Evolutionary conservation across 2,329 filamentous ascomycete genomes (phyloP), one percentile per base, ranked within the genome.

Genomic region (Neonectria hederae): DNA sequence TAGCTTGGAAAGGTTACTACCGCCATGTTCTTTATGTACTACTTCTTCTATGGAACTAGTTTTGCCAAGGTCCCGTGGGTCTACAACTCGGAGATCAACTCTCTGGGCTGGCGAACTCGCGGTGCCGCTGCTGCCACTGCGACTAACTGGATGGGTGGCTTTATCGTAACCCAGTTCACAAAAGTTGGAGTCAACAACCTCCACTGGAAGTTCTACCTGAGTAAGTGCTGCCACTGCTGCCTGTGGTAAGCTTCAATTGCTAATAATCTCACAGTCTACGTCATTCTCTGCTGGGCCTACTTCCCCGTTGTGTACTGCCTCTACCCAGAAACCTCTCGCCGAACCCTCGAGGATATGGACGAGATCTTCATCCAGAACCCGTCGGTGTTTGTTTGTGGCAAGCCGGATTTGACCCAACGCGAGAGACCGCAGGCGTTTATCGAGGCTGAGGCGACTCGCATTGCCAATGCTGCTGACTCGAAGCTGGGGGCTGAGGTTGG

Each of bases 341-440:
- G 79, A 10, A 81, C 83, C 0, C 76, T 85, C 7, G 83, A 85
- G 68, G 82, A 84, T 48, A 83, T 84, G 72, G 82, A 84, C 64
- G 74, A 81, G 59, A 80, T 81, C 43, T 81, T 80, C 63, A 75
- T 75, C 38, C 70, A 71, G 35, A 71, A 75, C 45, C 72, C 73
- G 1, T 69, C 68, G 14, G 45, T 75, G 14, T 68, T 80, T 35
- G 78, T 81, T 14, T 80, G 73, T 32, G 69, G 74, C 26, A 76
- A 78, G 55, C 63, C 67, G 5, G 69, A 70, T 17, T 66, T 80
- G 54, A 80, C 77, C 4, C 74, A 80, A 54, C 77, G 77, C n/a
- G 69, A 71, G 22, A 75, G 79, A 4, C 79, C 79, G 0, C 76
- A 75, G 55, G 66, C 63, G 0, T 77, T 79, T 26, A 69, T 78